These are phyloP conservation scores for Coccomyxa sp. DNA, from an alignment of 139 green algal genomes.

Conservation along the genomic window DNA sequence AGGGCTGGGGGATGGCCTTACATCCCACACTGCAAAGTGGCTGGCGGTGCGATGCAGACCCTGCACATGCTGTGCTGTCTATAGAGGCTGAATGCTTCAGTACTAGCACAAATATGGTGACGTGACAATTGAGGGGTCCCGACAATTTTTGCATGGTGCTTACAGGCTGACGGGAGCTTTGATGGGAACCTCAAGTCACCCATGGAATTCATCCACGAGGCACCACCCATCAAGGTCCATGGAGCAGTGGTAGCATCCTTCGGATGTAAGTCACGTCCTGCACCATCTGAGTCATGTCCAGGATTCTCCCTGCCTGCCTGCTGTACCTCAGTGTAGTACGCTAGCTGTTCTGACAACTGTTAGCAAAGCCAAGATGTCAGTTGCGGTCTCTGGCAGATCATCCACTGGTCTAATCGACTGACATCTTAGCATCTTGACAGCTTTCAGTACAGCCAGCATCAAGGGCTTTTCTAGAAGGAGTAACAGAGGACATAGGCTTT, in stretches of 20 bases:
- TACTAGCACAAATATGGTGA: background rate
- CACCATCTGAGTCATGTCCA: background rate
- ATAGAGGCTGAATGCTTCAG: background rate
- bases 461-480: too few species aligned
- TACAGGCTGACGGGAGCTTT: background rate
- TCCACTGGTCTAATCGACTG: too few species aligned
- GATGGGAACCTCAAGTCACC: slow-evolving; percentile 59
- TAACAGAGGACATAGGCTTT: too few species aligned
- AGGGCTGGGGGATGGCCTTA: slow-evolving; percentile 69
- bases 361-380: too few species aligned
- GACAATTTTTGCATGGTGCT: background rate
- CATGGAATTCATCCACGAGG: slow-evolving; percentile 70
- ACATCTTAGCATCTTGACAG: too few species aligned
- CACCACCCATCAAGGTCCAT: slow-evolving; percentile 76
- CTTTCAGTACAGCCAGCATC: too few species aligned
- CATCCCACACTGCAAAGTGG: slow-evolving; percentile 85
- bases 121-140: background rate
- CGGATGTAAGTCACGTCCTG: slow-evolving; percentile 39
- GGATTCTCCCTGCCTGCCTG: background rate
- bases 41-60: slow-evolving; percentile 57
- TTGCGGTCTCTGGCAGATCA: too few species aligned
- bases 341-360: too few species aligned
- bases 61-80: background rate
- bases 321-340: too few species aligned
- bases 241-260: slow-evolving; percentile 71